These are phyloP conservation scores for Onygenales sp. DNA, from an alignment of 2,329 filamentous ascomycete genomes.

Conservation along the genomic window DNA sequence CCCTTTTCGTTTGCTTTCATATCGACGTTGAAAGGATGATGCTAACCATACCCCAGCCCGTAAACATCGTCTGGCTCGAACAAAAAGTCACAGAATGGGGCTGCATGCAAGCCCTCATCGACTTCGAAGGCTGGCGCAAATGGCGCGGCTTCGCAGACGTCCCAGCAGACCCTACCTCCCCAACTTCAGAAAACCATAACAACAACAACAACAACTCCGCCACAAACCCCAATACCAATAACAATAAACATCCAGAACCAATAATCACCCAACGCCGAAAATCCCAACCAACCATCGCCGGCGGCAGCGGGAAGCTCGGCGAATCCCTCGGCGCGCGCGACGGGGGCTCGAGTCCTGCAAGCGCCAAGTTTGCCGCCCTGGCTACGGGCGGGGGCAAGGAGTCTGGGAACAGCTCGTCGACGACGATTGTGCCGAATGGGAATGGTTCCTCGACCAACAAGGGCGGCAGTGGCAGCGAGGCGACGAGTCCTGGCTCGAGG, in stretches of 20 bases:
- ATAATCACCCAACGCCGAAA: neutral
- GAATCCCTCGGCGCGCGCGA: neutral
- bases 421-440: slow-evolving; percentile 3
- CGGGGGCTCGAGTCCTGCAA: neutral
- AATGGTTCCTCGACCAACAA: neutral
- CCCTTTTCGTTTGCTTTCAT: neutral
- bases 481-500: neutral
- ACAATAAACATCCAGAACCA: neutral
- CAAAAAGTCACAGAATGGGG: slow-evolving; percentile 99
- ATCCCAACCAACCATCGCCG: neutral
- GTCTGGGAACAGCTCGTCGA: slow-evolving; percentile 2
- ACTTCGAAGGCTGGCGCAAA: slow-evolving; percentile 95
- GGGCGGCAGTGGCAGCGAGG: neutral
- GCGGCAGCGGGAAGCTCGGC: neutral
- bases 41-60: slow-evolving; percentile 53
- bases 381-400: neutral
- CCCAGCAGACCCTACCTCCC: too few species aligned
- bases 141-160: slow-evolving; percentile 71
- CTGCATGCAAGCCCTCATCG: slow-evolving; percentile 98
- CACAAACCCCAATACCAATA: slow-evolving; percentile 14
- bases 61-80: slow-evolving; percentile 95
- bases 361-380: neutral
- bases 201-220: slow-evolving; percentile 9
- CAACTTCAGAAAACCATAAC: slow-evolving; percentile 8
- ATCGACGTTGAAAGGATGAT: neutral